A percentile compares a stretch with the other conserved stretches of the same genome.
These are phyloP conservation scores for Blastocystis sp. DNA, from an alignment of 352 stramenopile genomes.

Conservation along the genomic window DNA sequence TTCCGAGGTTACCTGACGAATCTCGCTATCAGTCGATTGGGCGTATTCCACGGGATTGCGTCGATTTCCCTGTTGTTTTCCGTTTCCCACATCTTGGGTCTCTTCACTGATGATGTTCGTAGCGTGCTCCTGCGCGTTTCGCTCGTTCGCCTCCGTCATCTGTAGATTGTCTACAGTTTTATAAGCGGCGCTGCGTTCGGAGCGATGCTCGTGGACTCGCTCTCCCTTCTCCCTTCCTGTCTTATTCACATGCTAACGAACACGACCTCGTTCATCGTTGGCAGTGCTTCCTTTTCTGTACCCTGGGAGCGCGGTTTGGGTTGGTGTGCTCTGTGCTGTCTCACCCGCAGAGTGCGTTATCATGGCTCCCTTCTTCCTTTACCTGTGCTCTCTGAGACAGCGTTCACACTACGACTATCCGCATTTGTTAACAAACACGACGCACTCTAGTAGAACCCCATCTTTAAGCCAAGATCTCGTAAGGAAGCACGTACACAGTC, in stretches of 20 bases:
- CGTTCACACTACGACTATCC: background rate
- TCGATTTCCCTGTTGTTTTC: background rate
- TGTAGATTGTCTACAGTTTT: background rate
- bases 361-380: background rate
- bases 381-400: background rate
- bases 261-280: constrained; percentile 3
- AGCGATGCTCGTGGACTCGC: constrained; percentile 4
- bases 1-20: constrained; percentile 50
- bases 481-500: constrained; percentile 63
- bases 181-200: background rate
- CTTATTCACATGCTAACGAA: constrained; percentile 29
- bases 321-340: too few species aligned
- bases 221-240: background rate
- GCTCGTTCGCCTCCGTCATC: background rate
- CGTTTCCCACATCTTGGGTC: background rate
- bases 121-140: background rate
- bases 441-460: background rate
- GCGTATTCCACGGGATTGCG: background rate
- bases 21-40: background rate
- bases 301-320: background rate
- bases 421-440: background rate
- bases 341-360: background rate
- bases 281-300: background rate
- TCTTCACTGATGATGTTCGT: background rate
- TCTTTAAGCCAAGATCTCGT: constrained; percentile 30